Percentiles rank a stretch among this genome's conserved stretches.
These are phyloP conservation scores for Pisolithus thermaeus DNA, from an alignment of 1,284 basidiomycete species.

Conservation along the genomic window DNA sequence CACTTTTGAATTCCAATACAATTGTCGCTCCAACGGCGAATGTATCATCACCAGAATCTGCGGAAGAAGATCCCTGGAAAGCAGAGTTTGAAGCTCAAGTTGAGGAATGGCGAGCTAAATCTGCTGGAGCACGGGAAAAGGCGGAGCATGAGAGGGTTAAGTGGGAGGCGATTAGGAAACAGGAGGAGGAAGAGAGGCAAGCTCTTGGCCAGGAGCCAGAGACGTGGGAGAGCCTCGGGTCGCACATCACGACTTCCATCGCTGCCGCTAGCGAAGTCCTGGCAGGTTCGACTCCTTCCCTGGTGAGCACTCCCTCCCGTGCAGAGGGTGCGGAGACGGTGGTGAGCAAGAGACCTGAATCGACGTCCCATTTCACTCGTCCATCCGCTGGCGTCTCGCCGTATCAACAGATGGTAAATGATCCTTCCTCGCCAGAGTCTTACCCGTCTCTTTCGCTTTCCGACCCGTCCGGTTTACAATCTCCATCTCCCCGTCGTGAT, in stretches of 20 bases:
- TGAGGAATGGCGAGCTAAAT: conserved; percentile 67
- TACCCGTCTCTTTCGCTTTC: conserved; percentile 73
- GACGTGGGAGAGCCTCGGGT: conserved; percentile 44
- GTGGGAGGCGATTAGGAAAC: conserved; percentile 52
- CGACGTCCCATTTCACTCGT: neutral
- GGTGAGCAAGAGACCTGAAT: conserved; percentile 39
- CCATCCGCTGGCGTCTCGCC: conserved; percentile 23
- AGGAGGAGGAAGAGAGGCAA: conserved; percentile 20
- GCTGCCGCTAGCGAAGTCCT: conserved; percentile 15
- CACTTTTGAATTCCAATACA: conserved; percentile 8
- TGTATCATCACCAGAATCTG: conserved; percentile 4
- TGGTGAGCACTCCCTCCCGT: conserved; percentile 27
- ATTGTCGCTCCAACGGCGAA: conserved; percentile 9
- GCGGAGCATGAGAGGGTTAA: conserved; percentile 67
- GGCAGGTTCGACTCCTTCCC: conserved; percentile 15
- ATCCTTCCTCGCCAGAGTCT: conserved; percentile 57
- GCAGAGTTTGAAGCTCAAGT: conserved; percentile 66
- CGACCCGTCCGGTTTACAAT: conserved; percentile 46
- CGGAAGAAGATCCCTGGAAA: conserved; percentile 44
- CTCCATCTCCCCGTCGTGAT: conserved; percentile 31
- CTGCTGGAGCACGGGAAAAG: conserved; percentile 67
- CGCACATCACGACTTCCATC: conserved; percentile 24
- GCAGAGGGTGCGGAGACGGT: conserved; percentile 25
- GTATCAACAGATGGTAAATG: conserved; percentile 66
- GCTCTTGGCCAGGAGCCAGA: conserved; percentile 42